Base-by-base conservation (phyloP, 768 basidiomycete genomes). In the Lactarius quietus region DNA sequence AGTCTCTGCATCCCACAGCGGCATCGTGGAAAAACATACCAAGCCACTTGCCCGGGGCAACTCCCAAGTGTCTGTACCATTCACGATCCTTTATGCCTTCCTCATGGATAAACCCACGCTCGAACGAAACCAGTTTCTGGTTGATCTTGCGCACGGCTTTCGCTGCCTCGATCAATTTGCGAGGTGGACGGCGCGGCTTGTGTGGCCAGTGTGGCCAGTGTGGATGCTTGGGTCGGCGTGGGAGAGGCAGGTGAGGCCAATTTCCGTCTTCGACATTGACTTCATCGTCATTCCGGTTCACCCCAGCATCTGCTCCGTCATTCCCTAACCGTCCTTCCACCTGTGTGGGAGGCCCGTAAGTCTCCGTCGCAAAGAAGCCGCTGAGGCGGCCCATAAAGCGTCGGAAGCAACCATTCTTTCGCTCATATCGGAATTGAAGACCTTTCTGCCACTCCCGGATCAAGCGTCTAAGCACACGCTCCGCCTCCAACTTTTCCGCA, bases 11-110 rank as follows among this genome's bases (percentile, higher is more conserved):
- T 39, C 28, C 41, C 15, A 29, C 18, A 28, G 45, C 23, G 29
- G 10, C 15, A 41, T 58, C 29, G 18, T 31, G 35, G 29, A 23
- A 61, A 38, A n/a, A 75, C 82, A 69, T 69, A 90, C 89, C 88
- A 45, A 89, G 84, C 86, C 88, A 88, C 74, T 91, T 87, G 43
- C 93, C 93, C 35, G 94, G 93, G 3, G 93, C 92, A 51, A 93
- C 90, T 56, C 83, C 93, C 18, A 93, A 81, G 75, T 94, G 89
- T 71, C 80, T 85, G 73, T 90, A 96, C 93, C 93, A 95, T 73
- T 92, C 88, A 36, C 90, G 81, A 61, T 87, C 86, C 69, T 86
- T 86, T 68, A 94, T 86, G 0, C 93, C 94, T 18, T 78, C 85
- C 70, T 88, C 79, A 7, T 85, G 86, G 65, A 95, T 88, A 74